Base-by-base conservation (phyloP, 306 rosid genomes). In the Astragalus membranaceus region DNA sequence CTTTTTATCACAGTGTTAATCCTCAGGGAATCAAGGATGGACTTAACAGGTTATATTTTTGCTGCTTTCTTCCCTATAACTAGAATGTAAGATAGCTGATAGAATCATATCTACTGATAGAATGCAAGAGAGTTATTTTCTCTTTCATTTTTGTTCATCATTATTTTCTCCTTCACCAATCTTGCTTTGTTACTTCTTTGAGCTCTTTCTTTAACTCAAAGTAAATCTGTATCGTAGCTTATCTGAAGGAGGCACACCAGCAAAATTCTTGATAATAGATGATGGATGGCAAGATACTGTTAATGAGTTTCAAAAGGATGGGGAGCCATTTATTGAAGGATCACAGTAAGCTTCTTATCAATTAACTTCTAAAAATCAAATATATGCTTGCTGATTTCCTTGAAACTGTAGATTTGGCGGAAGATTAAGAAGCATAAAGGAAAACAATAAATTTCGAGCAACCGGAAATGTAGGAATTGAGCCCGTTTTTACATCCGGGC, bases 211-310 rank as follows among this genome's bases (percentile, higher is more conserved):
- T 26, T 26, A 8, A 35, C 50, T 17, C 10, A 32, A 33, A 15
- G 16, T 35, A 11, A 16, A 35, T 67, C 48, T 20, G 14, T 33
- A 67, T 35, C 48, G 5, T 58, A 67, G 72, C 16, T 67, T 67
- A 67, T 67, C 50, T 67, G 50, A 51, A 51, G 62, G 61, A 36
- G 62, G 73, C 8, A 36, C 73, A 16, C 62, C 62, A 16, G 50
- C 61, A 67, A 67, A 67, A 36, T 16, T 51, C 73, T 67, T 67
- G 37, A 67, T 67, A 67, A 51, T 51, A 50, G 62, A 67, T 51
- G 73, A 67, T 51, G 73, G 73, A 36, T 67, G 50, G 73, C 73
- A 67, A 67, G 73, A 67, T 52, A 67, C 49, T 16, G 20, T 33
- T 12, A 67, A 67, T 51, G 62, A 67, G 50, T 67, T 51, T 51